Evolutionary conservation across 768 basidiomycete genomes (phyloP), one percentile per base, ranked within the genome.

Genomic region (Kwoniella dendrophila): DNA sequence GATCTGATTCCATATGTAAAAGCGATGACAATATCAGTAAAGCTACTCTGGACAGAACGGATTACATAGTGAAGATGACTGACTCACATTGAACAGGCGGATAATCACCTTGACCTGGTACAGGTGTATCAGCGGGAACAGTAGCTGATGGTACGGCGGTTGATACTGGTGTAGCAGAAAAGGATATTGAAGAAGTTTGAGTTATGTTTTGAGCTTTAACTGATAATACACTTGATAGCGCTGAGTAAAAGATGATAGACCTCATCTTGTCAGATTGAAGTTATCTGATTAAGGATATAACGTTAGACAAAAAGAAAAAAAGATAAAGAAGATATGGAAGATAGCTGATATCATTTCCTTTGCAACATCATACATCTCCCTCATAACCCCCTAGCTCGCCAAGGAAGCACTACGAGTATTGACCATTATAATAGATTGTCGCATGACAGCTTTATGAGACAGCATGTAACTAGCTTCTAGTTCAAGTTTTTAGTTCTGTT

Each of bases 61-160:
- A 36, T 36, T 14, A 43, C 6, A 14, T 10, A 44, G 33, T 34
- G 57, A 34, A 20, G 41, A 12, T 43, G 27, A 20, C 50, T n/a
- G 12, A 64, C 70, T 51, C 29, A 76, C 73, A 56, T 65, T 76
- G 77, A 3, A 62, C 41, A 48, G 74, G 71, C 14, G 76, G 74
- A 49, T 76, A 70, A 16, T 62, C 52, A 5, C 67, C 68, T 47
- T 74, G 70, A 16, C 71, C 74, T 3, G 61, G 53, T 10, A 78
- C 70, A 12, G 71, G 61, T 20, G 83, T 78, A 38, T 80, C 80
- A 32, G 85, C 78, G 14, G 87, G 66, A 0, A 80, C 85, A 0
- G 88, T 84, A 10, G 89, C 84, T 59, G 84, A 87, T 4, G 90
- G 85, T 0, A 86, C 81, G 33, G 86, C 82, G 0, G 90, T 90